Percentiles rank a stretch among this genome's conserved stretches.
phyloP scores from a whole-genome alignment of 139 green algal species.

The Chlorella vulgaris region DNA sequence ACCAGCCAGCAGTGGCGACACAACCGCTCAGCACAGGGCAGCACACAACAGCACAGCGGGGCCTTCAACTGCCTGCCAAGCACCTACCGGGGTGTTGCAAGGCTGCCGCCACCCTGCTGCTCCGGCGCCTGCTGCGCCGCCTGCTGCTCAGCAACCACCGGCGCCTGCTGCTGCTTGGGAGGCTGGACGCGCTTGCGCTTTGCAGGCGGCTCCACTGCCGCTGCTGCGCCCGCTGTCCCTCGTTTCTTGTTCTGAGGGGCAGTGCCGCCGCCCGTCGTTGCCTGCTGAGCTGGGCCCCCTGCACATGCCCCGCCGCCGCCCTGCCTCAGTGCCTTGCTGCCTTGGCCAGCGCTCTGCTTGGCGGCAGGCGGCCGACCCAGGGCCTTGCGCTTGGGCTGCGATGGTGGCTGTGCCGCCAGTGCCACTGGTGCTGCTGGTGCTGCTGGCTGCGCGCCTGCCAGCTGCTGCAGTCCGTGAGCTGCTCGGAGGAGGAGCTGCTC shows the following conservation, averaged over 20 bases:
- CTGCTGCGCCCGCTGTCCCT: background rate
- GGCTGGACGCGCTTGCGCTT: conserved; percentile 1
- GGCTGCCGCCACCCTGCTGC: too few relatives aligned
- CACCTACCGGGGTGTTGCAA: too few relatives aligned
- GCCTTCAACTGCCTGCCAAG: too few relatives aligned
- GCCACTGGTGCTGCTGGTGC: background rate
- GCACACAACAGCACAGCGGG: too few relatives aligned
- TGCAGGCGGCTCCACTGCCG: background rate
- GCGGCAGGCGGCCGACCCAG: background rate
- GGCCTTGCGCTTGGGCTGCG: background rate
- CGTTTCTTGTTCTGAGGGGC: too few relatives aligned
- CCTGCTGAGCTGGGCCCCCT: too few relatives aligned
- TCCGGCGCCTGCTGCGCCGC: background rate
- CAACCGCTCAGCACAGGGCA: too few relatives aligned
- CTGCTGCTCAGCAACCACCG: background rate
- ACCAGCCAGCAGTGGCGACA: too few relatives aligned
- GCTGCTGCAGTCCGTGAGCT: background rate
- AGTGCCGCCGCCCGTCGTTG: too few relatives aligned
- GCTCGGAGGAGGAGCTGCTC: background rate
- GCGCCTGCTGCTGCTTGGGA: background rate
- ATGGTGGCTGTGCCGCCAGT: background rate
- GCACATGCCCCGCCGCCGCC: too few relatives aligned
- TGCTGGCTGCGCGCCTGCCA: background rate
- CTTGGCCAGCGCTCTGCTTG: background rate
- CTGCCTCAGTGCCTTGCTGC: background rate